Evolutionary conservation across 2,329 filamentous ascomycete species (phyloP), one percentile per base, ranked within the genome.

Genomic region (Penicillium expansum): DNA sequence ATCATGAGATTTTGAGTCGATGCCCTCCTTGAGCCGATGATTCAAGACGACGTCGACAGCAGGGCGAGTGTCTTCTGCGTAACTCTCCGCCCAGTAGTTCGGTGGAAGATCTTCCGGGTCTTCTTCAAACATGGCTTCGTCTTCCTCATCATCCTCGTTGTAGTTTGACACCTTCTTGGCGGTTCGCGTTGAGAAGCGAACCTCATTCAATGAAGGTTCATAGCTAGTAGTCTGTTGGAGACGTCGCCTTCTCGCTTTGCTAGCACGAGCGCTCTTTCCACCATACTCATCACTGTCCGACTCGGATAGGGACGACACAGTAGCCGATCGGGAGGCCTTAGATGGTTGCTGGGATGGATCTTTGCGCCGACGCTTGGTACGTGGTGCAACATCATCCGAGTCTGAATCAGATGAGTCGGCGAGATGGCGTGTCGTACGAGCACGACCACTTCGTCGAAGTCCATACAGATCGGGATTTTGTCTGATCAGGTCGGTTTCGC

Each of bases 401-500:
- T 88, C 89, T 7, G 89, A 92, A 43, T 81, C 80, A 43, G 80
- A 80, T 59, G 83, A 86, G 65, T 87, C 83, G 65, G 86, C 83
- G 65, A 88, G 78, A 65, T 83, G 84, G 67, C 85, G 84, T 58
- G 80, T 80, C 60, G 82, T 82, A 65, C 86, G 83, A 64, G 85
- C 85, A 63, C 86, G 83, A 71, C 82, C 92, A 79, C 94, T 99
- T 78, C 94, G 86, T 67, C 94, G 86, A 65, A 99, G 82, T 47
- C 94, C 94, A 79, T 97, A 99, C 9, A 99, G 81, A 76, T 96
- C 92, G 43, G 94, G 94, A 69, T 99, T 96, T 70, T 91, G 89
- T 68, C 88, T 84, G 67, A 97, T 96, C 70, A 87, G 92, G 45
- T 92, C 87, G 57, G 94, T 88, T 67, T 94, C 90, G 50, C 88